Conservation (phyloP, 129 eudicot species). For the Tanacetum coccineum region DNA sequence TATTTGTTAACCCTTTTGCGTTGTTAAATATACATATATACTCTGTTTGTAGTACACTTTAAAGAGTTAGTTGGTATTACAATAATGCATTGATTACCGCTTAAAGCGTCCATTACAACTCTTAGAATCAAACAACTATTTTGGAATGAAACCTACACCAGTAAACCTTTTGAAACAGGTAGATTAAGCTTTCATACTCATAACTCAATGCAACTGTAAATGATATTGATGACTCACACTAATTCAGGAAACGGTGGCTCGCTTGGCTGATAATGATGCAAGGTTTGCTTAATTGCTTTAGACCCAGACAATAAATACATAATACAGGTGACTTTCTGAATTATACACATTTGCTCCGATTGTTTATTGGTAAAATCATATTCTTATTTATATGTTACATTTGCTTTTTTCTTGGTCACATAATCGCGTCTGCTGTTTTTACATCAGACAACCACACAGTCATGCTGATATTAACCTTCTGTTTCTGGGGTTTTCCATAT, state of each 20-base stretch:
- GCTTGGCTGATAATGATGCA: conserved; percentile 95
- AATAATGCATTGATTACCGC: background rate
- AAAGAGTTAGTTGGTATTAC: background rate
- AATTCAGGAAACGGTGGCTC: conserved; percentile 90
- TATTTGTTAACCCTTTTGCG: conserved; percentile 21
- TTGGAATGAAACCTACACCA: conserved; percentile 89
- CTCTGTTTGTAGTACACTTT: conserved; percentile 13
- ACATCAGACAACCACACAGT: conserved; percentile 90
- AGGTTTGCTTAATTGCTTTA: conserved; percentile 74
- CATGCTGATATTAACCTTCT: conserved; percentile 66
- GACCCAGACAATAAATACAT: conserved; percentile 72
- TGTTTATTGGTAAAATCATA: too few relatives aligned
- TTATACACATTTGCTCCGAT: background rate
- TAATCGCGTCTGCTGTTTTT: conserved; percentile 7
- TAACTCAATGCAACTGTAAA: background rate
- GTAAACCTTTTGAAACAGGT: conserved; percentile 91
- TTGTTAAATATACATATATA: background rate
- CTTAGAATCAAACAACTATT: conserved; percentile 69
- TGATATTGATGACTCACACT: background rate
- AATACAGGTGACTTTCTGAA: conserved; percentile 57
- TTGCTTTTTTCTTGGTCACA: background rate
- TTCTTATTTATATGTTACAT: too few relatives aligned
- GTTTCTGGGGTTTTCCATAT: background rate
- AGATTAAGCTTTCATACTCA: background rate
- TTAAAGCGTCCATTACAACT: conserved; percentile 41